These are phyloP conservation scores for Radiomyces spectabilis DNA, from an alignment of 192 early-diverging fungal genomes.

Conservation along the genomic window DNA sequence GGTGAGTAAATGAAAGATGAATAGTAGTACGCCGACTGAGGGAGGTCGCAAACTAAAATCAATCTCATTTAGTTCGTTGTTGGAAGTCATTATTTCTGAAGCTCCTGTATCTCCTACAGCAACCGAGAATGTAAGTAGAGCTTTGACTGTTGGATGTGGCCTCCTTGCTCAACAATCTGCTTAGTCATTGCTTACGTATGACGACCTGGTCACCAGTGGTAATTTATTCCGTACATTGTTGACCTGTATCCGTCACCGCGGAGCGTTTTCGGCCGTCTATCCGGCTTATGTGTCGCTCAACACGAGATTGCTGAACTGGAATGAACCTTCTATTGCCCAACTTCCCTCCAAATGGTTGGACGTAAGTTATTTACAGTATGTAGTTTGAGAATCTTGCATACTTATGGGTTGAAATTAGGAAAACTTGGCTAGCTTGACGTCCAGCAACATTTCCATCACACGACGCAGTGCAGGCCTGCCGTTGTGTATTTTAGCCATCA, in stretches of 20 bases:
- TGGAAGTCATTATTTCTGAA: constrained; percentile 40
- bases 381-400: too few relatives aligned
- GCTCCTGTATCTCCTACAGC: constrained; percentile 28
- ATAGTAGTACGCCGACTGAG: neutral
- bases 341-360: constrained; percentile 71
- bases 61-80: constrained; percentile 23
- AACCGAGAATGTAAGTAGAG: neutral
- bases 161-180: neutral
- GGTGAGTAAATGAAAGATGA: constrained; percentile 17
- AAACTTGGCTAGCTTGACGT: constrained; percentile 63
- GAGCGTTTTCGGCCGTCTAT: constrained; percentile 87
- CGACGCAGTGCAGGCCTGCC: constrained; percentile 88
- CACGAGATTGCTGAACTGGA: constrained; percentile 54
- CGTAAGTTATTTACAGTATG: too few relatives aligned
- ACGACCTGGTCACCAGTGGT: constrained; percentile 27
- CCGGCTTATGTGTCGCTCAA: constrained; percentile 70
- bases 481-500: constrained; percentile 75
- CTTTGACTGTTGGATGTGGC: neutral
- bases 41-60: neutral
- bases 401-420: too few relatives aligned
- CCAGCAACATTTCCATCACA: constrained; percentile 79
- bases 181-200: constrained; percentile 2
- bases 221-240: constrained; percentile 47
- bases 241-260: constrained; percentile 81
- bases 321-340: constrained; percentile 36